Percentiles rank a stretch among this genome's conserved stretches.
phyloP scores from a whole-genome alignment of 352 stramenopile species.

The Paralagenidium karlingii region DNA sequence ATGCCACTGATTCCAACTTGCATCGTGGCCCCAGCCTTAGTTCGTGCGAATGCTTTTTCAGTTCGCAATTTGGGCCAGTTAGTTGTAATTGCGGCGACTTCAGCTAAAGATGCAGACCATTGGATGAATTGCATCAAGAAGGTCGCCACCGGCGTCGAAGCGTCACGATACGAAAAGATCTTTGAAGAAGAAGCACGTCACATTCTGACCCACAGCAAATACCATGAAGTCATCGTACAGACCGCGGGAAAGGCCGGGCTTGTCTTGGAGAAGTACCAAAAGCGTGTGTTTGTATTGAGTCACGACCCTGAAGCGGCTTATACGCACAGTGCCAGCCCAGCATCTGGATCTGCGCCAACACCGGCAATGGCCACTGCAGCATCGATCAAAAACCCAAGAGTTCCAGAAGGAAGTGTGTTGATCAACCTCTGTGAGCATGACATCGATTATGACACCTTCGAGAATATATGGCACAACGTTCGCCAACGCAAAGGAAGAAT shows the following conservation, averaged over 20 bases:
- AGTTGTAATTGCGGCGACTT: slow-evolving; percentile 27
- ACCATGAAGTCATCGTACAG: slow-evolving; percentile 28
- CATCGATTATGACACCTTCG: slow-evolving; percentile 51
- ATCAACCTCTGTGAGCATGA: slow-evolving; percentile 37
- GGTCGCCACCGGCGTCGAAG: slow-evolving; percentile 10
- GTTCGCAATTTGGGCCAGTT: slow-evolving; percentile 33
- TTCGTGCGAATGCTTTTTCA: slow-evolving; percentile 43
- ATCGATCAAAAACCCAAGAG: slow-evolving; percentile 3
- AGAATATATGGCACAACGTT: slow-evolving; percentile 57
- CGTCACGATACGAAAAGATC: slow-evolving; percentile 20
- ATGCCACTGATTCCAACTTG: slow-evolving; percentile 37
- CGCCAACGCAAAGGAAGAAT: slow-evolving; percentile 34
- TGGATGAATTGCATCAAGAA: slow-evolving; percentile 32
- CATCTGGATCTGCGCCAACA: slow-evolving; percentile 7
- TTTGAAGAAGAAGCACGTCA: slow-evolving; percentile 36
- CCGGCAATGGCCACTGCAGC: slow-evolving; percentile 1
- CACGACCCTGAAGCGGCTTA: slow-evolving; percentile 11
- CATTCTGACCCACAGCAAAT: slow-evolving; percentile 28
- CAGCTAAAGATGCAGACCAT: slow-evolving; percentile 18
- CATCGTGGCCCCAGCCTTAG: slow-evolving; percentile 14
- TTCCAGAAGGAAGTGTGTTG: slow-evolving; percentile 42
- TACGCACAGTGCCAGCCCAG: not conserved
- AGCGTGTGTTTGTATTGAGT: slow-evolving; percentile 46
- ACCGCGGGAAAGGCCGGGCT: slow-evolving; percentile 14
- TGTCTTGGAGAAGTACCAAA: slow-evolving; percentile 41